Conservation (phyloP, 2,329 filamentous ascomycete genomes). For the Scedosporium aurantiacum region DNA sequence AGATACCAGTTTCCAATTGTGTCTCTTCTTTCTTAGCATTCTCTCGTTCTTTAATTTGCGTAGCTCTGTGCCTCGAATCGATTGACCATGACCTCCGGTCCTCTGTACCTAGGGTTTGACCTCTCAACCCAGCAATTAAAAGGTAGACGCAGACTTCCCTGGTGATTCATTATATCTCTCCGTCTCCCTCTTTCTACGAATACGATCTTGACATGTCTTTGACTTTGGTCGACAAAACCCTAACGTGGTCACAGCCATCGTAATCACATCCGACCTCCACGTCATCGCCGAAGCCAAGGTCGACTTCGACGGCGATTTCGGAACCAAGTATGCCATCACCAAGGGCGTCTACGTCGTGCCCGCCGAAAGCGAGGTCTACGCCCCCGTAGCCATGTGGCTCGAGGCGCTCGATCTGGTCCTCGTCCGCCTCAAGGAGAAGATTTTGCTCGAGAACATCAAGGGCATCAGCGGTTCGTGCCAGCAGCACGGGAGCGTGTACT, state of each 20-base stretch:
- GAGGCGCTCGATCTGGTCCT: conserved; percentile 86
- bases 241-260: conserved; percentile 47
- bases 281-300: conserved; percentile 79
- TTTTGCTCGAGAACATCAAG: conserved; percentile 60
- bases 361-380: conserved; percentile 77
- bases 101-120: conserved; percentile 82
- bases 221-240: not conserved
- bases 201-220: not conserved
- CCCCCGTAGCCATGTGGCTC: conserved; percentile 88
- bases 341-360: conserved; percentile 84
- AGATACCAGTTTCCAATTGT: not conserved
- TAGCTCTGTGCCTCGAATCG: not conserved
- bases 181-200: not conserved
- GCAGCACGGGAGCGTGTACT: conserved; percentile 97
- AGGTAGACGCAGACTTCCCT: conserved; percentile 36
- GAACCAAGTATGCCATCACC: conserved; percentile 60
- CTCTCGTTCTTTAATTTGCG: not conserved
- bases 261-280: conserved; percentile 72
- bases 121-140: conserved; percentile 96
- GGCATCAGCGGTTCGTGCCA: conserved; percentile 88
- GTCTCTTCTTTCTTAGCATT: not conserved
- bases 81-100: conserved; percentile 18
- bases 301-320: conserved; percentile 83
- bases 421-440: conserved; percentile 52
- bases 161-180: not conserved